Base-by-base conservation (phyloP, 2,329 filamentous ascomycete genomes). In the Botrytis sinoallii region DNA sequence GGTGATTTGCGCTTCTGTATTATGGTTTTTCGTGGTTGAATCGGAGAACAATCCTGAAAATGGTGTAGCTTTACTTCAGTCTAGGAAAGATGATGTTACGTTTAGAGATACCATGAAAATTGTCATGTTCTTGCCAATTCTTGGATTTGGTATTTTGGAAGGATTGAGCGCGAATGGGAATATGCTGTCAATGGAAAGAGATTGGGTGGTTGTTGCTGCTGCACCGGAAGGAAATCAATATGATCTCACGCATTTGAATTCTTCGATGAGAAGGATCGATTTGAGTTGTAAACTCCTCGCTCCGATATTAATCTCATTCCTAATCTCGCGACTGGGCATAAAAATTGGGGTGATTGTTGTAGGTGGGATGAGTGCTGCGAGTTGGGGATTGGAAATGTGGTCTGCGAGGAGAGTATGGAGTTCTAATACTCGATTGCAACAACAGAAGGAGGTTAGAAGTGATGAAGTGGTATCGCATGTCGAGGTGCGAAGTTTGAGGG, bases 231-330 rank as follows among this genome's bases (percentile, higher is more conserved):
- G 80, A 0, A 73, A 77, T 22, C 74, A 78, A 8, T 84, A 84
- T 72, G 82, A 84, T 68, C 78, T 85, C 44, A 84, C 83, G 1
- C 81, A 79, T 73, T 75, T 88, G 4, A 89, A 89, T 77, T 84
- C 87, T 1, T 83, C 83, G 16, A 89, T 89, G 86, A 82, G 87
- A 72, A 83, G 86, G 12, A 89, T 89, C 74, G 88, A 89, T 75
- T 82, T 89, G 5, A 82, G 85, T 61, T 89, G 87, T 82, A 89
- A 89, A 78, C 84, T 89, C 22, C 74, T 87, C 44, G 85, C 85
- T 0, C 88, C 88, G 0, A 82, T 89, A 10, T 79, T 85, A 12
- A 86, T 88, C 35, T 86, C 87, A 0, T 70, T 85, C 10, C 76
- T 88, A 20, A 82, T 84, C 40, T 83, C 83, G 12, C 82, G 84